phyloP scores from a whole-genome alignment of 2,329 filamentous ascomycete genomes.

The Rosellinia necatrix region DNA sequence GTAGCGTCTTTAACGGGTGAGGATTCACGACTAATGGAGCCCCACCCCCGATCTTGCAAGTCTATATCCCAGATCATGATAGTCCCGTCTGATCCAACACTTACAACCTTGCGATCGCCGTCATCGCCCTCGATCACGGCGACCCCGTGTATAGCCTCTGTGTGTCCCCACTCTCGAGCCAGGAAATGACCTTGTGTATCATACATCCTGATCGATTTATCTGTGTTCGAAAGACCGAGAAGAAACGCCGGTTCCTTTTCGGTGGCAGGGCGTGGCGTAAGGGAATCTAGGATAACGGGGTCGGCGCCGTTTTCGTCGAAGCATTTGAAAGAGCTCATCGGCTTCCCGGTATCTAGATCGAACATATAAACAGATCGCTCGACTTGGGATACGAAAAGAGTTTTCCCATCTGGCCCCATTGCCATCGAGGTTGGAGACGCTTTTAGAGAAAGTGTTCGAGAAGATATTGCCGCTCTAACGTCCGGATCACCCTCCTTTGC shows the following conservation, averaged over 20 bases:
- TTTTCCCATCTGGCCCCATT: constrained; percentile 64
- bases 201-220: constrained; percentile 93
- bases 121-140: constrained; percentile 68
- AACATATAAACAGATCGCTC: constrained; percentile 66
- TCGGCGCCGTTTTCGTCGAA: constrained; percentile 80
- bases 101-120: constrained; percentile 65
- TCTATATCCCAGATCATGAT: constrained; percentile 78
- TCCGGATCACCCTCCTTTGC: constrained; percentile 68
- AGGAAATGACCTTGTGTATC: constrained; percentile 78
- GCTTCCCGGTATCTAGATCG: constrained; percentile 69
- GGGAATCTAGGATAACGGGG: constrained; percentile 79
- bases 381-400: constrained; percentile 62
- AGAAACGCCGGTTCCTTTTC: constrained; percentile 67
- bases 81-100: constrained; percentile 78
- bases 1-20: constrained; percentile 57
- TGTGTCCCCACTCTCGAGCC: constrained; percentile 92
- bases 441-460: constrained; percentile 79
- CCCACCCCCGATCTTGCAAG: constrained; percentile 49
- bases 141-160: constrained; percentile 88
- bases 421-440: constrained; percentile 86
- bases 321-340: constrained; percentile 77
- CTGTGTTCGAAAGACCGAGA: constrained; percentile 87
- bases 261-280: constrained; percentile 66
- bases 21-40: constrained; percentile 54
- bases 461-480: constrained; percentile 75